Evolutionary conservation across 352 stramenopile genomes (phyloP).

Genomic region (Pythium aphanidermatum): DNA sequence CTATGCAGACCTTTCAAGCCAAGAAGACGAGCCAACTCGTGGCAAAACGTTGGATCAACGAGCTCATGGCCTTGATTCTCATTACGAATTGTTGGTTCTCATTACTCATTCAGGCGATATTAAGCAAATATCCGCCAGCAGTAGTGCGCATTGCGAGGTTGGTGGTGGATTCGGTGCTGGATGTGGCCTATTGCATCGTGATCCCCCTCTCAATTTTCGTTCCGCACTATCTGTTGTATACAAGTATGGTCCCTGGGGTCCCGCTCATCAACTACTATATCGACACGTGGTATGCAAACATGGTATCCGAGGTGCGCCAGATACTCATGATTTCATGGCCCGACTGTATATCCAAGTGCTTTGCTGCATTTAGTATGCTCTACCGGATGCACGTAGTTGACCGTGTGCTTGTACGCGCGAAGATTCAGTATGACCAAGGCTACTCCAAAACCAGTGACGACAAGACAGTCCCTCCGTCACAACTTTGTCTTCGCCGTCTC

Average conservation of each 20-base stretch:
- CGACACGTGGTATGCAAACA: constrained; percentile 13
- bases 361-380: not conserved
- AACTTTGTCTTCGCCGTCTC: not conserved
- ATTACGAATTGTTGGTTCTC: constrained; percentile 22
- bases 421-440: not conserved
- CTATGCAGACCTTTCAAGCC: constrained; percentile 21
- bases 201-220: constrained; percentile 10
- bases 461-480: too few relatives aligned
- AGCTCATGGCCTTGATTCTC: constrained; percentile 4
- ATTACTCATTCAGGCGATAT: constrained; percentile 7
- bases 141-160: constrained; percentile 3
- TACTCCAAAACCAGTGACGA: not conserved
- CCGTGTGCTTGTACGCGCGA: not conserved
- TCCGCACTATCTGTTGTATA: constrained; percentile 4
- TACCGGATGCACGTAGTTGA: constrained; percentile 2
- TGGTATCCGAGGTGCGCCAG: constrained; percentile 5
- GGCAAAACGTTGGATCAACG: constrained; percentile 16
- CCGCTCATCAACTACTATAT: constrained; percentile 7
- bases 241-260: not conserved
- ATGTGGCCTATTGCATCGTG: constrained; percentile 11
- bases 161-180: constrained; percentile 12
- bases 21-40: constrained; percentile 18
- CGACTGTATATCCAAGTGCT: constrained; percentile 14
- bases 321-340: constrained; percentile 9
- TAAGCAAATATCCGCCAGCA: not conserved